Evolutionary conservation across 2,329 filamentous ascomycete species (phyloP), one percentile per base, ranked within the genome.

Genomic region (Blastomyces silverae): DNA sequence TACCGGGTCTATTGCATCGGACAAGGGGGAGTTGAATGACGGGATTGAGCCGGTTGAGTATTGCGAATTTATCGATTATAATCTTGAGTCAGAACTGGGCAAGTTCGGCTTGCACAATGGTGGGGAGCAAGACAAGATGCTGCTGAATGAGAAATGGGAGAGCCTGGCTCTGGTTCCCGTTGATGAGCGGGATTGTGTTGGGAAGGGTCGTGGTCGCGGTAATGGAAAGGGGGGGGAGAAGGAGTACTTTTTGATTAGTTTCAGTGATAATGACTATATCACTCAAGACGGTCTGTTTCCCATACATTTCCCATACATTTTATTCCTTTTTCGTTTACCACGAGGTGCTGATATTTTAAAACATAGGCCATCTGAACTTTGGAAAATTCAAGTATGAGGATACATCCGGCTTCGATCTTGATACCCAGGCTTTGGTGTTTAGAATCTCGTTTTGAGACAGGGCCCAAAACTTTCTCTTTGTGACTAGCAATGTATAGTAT

Each of bases 71-170:
- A 71, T 91, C 42, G 85, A 90, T 70, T 87, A 84, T 73, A 91
- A 91, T 72, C 79, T 87, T 66, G 87, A 89, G 68, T 71, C 77
- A 1, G 82, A 91, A 75, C 79, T 91, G 28, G 82, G 80, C 50
- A 82, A 84, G 25, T 91, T 91, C 68, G 84, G 85, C 0, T 74
- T 89, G 3, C 86, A 88, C 70, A 91, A 91, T 69, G 88, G 88
- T 2, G 88, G 87, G 0, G 77, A 75, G 0, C 82, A 87, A 69
- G 83, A 89, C 70, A 70, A 76, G 0, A 76, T 74, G 0, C 75
- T 91, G 46, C 72, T 91, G 72, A 90, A 91, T 70, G 88, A 91
- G 79, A 91, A 91, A 72, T 91, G 89, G 89, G 89, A 92, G 78
- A 85, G 83, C 25, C 75, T 91, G 59, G 84, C 85, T 2, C 72